These are phyloP conservation scores for Iris macrosiphon DNA, from an alignment of 106 monocot genomes.

Conservation along the genomic window DNA sequence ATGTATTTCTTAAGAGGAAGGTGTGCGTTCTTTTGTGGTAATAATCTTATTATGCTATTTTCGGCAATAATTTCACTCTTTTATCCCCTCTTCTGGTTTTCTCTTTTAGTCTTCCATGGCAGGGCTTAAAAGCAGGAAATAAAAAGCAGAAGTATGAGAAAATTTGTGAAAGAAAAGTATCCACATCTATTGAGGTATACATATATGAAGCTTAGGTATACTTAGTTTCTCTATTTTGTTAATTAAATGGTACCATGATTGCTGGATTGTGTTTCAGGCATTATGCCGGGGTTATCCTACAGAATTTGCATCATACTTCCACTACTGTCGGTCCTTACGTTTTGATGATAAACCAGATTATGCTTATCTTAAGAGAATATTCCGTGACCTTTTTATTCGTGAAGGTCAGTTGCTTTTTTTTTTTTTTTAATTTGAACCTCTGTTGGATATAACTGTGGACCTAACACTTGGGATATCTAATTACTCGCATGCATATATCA, in stretches of 20 bases:
- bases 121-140: conserved; percentile 72
- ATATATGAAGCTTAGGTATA: not conserved
- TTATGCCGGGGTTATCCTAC: conserved; percentile 57
- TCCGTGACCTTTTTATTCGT: conserved; percentile 59
- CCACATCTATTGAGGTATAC: conserved; percentile 56
- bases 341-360: conserved; percentile 86
- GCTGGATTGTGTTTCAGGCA: conserved; percentile 26
- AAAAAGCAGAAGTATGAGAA: conserved; percentile 72
- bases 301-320: conserved; percentile 76
- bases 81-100: not conserved
- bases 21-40: conserved; percentile 6
- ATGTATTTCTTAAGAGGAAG: conserved; percentile 48
- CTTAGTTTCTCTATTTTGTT: not conserved
- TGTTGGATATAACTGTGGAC: not conserved
- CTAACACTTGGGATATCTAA: not conserved
- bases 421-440: not conserved
- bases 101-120: conserved; percentile 71
- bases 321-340: conserved; percentile 55
- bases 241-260: not conserved
- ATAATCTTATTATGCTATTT: not conserved
- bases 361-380: conserved; percentile 59
- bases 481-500: not conserved
- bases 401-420: conserved; percentile 33
- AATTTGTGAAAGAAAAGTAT: conserved; percentile 54
- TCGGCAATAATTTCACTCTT: not conserved